Conservation (phyloP, 495 filamentous ascomycete genomes). For the Gamarada debralockiae region DNA sequence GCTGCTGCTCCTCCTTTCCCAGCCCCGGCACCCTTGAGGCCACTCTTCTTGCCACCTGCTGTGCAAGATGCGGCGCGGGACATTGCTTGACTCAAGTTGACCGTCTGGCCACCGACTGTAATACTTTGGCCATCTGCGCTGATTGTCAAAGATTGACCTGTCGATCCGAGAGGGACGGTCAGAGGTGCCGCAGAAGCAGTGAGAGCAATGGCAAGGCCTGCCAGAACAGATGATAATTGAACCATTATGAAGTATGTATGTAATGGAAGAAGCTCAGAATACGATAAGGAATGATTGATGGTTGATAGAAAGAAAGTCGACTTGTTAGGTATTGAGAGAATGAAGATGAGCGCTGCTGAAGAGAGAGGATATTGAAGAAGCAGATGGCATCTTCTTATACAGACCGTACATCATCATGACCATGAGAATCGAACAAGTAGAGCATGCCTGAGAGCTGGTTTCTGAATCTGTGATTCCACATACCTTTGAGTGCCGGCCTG, state of each 20-base stretch:
- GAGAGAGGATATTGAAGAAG: neutral
- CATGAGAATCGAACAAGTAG: neutral
- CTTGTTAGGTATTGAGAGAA: neutral
- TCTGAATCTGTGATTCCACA: neutral
- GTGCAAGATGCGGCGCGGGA: neutral
- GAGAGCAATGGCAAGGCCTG: neutral
- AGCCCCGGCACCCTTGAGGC: neutral
- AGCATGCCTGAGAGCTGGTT: neutral
- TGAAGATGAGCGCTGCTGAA: neutral
- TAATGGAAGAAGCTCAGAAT: neutral
- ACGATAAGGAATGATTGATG: neutral
- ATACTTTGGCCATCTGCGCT: slow-evolving; percentile 5
- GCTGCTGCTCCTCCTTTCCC: neutral
- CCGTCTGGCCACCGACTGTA: slow-evolving; percentile 7
- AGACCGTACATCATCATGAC: neutral
- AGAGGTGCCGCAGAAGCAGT: neutral
- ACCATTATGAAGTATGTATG: slow-evolving; percentile 1
- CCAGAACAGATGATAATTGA: neutral
- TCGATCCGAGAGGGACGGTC: slow-evolving; percentile 5
- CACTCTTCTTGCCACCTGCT: neutral
- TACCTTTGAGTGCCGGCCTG: neutral
- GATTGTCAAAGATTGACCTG: slow-evolving; percentile 5
- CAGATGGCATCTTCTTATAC: neutral
- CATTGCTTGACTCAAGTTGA: neutral
- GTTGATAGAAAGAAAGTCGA: neutral